These are phyloP conservation scores for Blastobotrys ciferrii DNA, from an alignment of 1,139 yeast genomes.

Conservation along the genomic window DNA sequence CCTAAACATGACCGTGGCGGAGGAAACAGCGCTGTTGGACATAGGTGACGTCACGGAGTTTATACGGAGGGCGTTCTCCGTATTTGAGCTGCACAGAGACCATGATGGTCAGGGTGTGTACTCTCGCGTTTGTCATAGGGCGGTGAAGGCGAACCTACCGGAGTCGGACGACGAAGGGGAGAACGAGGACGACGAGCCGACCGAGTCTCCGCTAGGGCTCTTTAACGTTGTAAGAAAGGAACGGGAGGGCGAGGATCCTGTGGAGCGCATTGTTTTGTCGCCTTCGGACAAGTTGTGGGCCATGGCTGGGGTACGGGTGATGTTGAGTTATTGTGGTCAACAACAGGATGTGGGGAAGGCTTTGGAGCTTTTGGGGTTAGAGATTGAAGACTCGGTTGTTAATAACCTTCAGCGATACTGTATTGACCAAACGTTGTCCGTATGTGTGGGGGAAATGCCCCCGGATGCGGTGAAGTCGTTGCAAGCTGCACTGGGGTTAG, in stretches of 20 bases:
- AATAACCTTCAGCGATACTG: background rate
- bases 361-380: background rate
- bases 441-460: background rate
- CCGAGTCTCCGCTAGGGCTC: background rate
- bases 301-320: background rate
- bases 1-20: background rate
- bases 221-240: background rate
- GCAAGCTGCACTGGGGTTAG: background rate
- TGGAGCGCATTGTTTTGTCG: background rate
- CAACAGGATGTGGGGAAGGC: background rate
- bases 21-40: background rate
- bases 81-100: background rate
- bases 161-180: background rate
- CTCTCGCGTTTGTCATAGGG: background rate
- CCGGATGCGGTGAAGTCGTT: background rate
- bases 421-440: background rate
- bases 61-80: background rate
- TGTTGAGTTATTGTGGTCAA: background rate
- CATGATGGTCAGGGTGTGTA: background rate
- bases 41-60: background rate
- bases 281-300: slow-evolving; percentile 5
- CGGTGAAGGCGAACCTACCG: background rate
- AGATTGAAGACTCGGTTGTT: background rate
- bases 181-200: background rate
- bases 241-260: background rate